Evolutionary conservation across 768 basidiomycete genomes (phyloP).

Genomic region (Mycena kentingensis): DNA sequence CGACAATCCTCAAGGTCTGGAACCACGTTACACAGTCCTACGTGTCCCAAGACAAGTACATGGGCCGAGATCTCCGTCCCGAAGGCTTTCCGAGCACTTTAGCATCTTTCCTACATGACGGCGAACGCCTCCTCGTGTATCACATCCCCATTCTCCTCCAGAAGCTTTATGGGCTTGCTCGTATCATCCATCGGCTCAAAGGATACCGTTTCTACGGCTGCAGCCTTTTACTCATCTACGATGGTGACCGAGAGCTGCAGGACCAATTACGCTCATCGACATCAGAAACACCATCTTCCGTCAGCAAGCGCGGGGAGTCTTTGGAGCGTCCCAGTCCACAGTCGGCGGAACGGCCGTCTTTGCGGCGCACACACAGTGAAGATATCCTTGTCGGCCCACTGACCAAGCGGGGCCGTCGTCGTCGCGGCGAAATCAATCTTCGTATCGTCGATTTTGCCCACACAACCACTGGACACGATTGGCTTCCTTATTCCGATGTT

Average conservation of each 20-base stretch:
- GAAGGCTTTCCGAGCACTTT: constrained; percentile 85
- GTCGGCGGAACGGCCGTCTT: constrained; percentile 44
- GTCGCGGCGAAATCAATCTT: constrained; percentile 90
- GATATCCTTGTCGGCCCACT: constrained; percentile 72
- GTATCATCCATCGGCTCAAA: constrained; percentile 83
- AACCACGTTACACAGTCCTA: constrained; percentile 83
- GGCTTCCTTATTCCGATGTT: constrained; percentile 63
- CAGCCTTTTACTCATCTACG: constrained; percentile 94
- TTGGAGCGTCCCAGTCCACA: constrained; percentile 58
- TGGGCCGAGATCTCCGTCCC: constrained; percentile 84
- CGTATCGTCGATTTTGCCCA: constrained; percentile 99
- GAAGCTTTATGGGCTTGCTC: constrained; percentile 91
- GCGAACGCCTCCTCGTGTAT: constrained; percentile 78
- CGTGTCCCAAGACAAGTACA: constrained; percentile 94
- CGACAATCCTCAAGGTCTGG: constrained; percentile 73
- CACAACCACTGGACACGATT: constrained; percentile 94
- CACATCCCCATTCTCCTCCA: constrained; percentile 91
- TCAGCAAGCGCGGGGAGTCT: constrained; percentile 77
- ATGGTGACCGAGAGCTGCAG: constrained; percentile 89
- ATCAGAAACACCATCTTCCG: constrained; percentile 66
- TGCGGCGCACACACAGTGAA: constrained; percentile 80
- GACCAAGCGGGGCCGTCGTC: constrained; percentile 68
- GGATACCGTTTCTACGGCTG: constrained; percentile 99
- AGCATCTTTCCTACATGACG: constrained; percentile 82
- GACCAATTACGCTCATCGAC: constrained; percentile 65